phyloP scores from a whole-genome alignment of 306 rosid genomes.

The Hippophae tibetana region DNA sequence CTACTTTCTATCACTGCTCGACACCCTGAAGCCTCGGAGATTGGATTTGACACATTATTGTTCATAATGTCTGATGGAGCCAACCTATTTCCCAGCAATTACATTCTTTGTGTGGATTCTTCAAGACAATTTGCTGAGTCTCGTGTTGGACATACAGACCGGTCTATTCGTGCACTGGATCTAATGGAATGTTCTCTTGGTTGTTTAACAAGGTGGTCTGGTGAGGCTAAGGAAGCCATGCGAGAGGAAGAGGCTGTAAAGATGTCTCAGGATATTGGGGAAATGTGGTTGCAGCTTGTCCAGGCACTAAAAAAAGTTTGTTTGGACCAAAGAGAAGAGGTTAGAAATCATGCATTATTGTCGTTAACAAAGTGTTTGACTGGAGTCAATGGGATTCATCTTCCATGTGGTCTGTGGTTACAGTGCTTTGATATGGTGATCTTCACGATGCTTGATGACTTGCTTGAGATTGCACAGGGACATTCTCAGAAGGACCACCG shows the following conservation, averaged over 20 bases:
- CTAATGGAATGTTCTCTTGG: constrained; percentile 74
- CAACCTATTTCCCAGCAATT: constrained; percentile 80
- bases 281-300: constrained; percentile 90
- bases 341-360: constrained; percentile 73
- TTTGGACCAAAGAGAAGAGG: constrained; percentile 96
- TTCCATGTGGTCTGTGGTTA: constrained; percentile 50
- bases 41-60: constrained; percentile 78
- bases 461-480: constrained; percentile 88
- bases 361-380: constrained; percentile 75
- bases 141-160: constrained; percentile 83
- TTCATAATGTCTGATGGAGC: constrained; percentile 83
- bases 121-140: constrained; percentile 96
- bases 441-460: constrained; percentile 92
- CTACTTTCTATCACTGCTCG: constrained; percentile 75
- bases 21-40: constrained; percentile 93
- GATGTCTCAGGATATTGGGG: constrained; percentile 75
- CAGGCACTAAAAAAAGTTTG: constrained; percentile 89
- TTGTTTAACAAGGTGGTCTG: constrained; percentile 69
- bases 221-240: constrained; percentile 57
- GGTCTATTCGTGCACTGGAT: constrained; percentile 79
- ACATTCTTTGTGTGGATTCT: constrained; percentile 62
- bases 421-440: constrained; percentile 85
- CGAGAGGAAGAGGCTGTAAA: constrained; percentile 60
- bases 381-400: constrained; percentile 57
- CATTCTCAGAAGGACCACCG: constrained; percentile 80